A percentile compares a stretch with the other conserved stretches of the same genome.
Conservation (phyloP, 2,329 filamentous ascomycete genomes). For the Talaromyces atroroseus region DNA sequence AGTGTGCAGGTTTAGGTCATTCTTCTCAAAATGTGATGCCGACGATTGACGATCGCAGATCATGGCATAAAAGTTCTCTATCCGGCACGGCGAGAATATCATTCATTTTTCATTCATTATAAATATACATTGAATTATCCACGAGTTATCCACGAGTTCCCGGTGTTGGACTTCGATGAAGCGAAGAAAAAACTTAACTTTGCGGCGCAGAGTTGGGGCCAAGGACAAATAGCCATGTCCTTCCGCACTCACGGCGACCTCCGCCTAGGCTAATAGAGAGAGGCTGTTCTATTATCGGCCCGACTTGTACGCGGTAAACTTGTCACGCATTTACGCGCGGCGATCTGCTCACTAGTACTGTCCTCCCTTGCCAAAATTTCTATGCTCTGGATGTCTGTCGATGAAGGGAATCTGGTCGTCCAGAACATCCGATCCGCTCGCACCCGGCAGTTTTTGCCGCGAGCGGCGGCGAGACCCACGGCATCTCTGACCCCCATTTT, state of each 20-base stretch:
- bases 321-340: not conserved
- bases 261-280: not conserved
- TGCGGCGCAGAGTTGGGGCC: not conserved
- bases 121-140: not conserved
- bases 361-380: not conserved
- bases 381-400: too few relatives aligned
- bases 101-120: not conserved
- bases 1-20: not conserved
- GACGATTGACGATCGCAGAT: not conserved
- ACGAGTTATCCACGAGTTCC: not conserved
- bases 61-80: not conserved
- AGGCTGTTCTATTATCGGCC: not conserved
- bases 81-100: not conserved
- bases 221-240: too few relatives aligned
- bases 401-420: not conserved
- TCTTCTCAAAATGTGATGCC: not conserved
- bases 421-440: not conserved
- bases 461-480: not conserved
- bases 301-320: not conserved
- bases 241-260: not conserved
- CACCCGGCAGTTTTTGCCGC: not conserved
- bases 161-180: too few relatives aligned
- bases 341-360: not conserved
- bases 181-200: not conserved
- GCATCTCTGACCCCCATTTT: not conserved